Conservation (phyloP, 2,329 filamentous ascomycete genomes). For the Sporothrix humicola region DNA sequence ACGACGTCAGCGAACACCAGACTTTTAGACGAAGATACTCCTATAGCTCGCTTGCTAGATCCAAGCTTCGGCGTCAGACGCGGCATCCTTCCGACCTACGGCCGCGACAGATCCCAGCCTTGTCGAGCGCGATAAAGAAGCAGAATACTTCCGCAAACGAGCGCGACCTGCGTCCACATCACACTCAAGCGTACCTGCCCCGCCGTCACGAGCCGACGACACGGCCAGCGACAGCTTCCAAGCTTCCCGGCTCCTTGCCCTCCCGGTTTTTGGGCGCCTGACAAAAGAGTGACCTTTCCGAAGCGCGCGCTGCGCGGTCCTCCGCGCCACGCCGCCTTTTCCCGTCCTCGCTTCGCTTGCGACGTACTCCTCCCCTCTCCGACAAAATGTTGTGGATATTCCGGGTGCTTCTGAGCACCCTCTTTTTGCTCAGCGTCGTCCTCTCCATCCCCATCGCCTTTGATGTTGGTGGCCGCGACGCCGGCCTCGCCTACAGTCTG, state of each 20-base stretch:
- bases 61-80: constrained; percentile 8
- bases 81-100: constrained; percentile 10
- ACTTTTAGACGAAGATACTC: neutral
- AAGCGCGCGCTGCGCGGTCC: constrained; percentile 34
- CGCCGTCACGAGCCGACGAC: constrained; percentile 3
- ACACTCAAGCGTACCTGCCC: too few relatives aligned
- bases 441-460: constrained; percentile 96
- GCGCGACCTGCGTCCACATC: neutral
- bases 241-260: neutral
- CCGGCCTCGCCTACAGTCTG: constrained; percentile 91
- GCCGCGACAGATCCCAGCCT: neutral
- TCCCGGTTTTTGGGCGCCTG: neutral
- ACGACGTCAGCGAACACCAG: neutral
- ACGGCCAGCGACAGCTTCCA: constrained; percentile 11
- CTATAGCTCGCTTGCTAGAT: neutral
- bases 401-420: constrained; percentile 75
- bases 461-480: constrained; percentile 94
- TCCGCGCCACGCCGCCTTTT: constrained; percentile 24
- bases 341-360: neutral
- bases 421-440: constrained; percentile 90
- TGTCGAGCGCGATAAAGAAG: constrained; percentile 8
- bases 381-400: constrained; percentile 79
- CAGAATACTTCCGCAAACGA: neutral
- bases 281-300: neutral
- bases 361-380: neutral